Conservation (phyloP, 495 filamentous ascomycete species). For the Trichoderma gamsii region DNA sequence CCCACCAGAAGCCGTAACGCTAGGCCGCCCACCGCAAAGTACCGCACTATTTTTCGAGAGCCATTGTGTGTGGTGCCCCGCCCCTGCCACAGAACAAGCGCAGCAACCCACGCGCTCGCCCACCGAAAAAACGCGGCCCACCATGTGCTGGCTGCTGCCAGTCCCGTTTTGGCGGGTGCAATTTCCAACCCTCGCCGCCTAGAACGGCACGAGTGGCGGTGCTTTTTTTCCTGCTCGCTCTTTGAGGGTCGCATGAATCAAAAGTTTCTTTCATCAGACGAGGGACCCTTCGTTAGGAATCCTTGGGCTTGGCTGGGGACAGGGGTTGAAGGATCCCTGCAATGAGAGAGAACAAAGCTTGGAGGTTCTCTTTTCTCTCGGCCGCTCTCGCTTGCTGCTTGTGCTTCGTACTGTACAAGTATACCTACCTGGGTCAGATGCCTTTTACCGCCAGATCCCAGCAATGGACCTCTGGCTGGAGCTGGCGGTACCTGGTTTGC, state of each 20-base stretch:
- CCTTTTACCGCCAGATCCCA: no score
- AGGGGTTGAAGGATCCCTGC: background rate
- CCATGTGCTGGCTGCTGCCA: constrained; percentile 3
- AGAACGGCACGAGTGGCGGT: constrained; percentile 6
- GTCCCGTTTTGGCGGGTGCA: constrained; percentile 13
- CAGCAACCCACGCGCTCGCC: background rate
- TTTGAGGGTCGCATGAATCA: background rate
- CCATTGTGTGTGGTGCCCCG: background rate
- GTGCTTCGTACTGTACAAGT: background rate
- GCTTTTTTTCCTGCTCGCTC: background rate
- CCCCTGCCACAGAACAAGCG: background rate
- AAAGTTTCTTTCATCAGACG: constrained; percentile 1
- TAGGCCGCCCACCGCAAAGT: background rate
- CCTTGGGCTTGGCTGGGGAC: background rate
- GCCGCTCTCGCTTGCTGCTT: background rate
- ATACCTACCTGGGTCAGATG: background rate
- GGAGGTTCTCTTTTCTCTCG: background rate
- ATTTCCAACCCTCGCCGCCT: constrained; percentile 12
- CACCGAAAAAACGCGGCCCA: background rate
- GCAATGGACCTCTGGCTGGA: background rate
- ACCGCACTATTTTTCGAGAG: background rate
- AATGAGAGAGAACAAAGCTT: background rate
- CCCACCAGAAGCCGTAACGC: background rate
- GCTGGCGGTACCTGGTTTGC: background rate
- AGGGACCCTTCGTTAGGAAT: background rate